Evolutionary conservation across 805 yeast genomes (phyloP), one percentile per base, ranked within the genome.

Genomic region (Pichia californica): DNA sequence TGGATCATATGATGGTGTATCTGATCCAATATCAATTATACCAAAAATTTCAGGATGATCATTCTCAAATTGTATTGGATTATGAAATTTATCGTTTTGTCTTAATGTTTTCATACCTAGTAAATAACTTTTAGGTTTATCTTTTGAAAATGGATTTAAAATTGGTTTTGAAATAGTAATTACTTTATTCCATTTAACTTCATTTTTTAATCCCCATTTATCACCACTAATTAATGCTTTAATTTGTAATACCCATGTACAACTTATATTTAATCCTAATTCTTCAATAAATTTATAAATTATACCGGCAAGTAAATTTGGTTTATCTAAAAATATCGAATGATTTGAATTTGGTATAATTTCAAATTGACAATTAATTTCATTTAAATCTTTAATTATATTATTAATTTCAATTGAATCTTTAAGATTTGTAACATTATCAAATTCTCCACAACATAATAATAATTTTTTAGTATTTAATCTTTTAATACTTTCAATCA

Each of bases 171-270:
- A 76, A 0, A 83, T 67, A 1, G 79, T 67, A 36, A 69, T 68
- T 7, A 79, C 67, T 28, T 70, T 64, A 55, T 71, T 69, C 91
- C 93, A 84, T 58, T 83, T 84, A 47, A 68, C 71, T 55, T 81
- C 84, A 55, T 83, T 84, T 59, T 83, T 83, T 49, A 84, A 62
- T 19, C 88, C 85, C 91, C 91, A 84, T 61, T 84, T 83, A 52
- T 77, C 83, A 2, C 83, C 83, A 21, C 77, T 72, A 13, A 77
- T 70, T 41, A 76, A 71, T 3, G 84, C 84, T 52, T 78, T 75
- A 15, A 77, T 69, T 48, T 74, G 70, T 41, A 83, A 67, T 38
- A 81, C 87, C 89, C 89, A 83, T 2, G 84, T 75, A 21, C 83
- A 76, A 18, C 80, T 76, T 29, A 84, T 68, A 51, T 79, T 74